Evolutionary conservation across 106 monocot genomes (phyloP).

Genomic region (Apostasia ramifera): DNA sequence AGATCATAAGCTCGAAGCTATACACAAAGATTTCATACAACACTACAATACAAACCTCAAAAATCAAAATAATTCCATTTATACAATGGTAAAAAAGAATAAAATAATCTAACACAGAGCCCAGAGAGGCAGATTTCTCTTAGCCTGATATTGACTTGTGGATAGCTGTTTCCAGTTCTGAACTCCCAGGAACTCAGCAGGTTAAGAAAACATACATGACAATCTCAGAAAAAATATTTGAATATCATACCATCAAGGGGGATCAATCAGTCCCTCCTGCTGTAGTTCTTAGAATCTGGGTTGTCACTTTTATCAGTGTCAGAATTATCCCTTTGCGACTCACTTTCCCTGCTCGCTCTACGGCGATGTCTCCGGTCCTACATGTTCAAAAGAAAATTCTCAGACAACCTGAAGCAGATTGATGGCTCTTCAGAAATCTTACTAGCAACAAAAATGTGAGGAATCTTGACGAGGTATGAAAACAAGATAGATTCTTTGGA

Average conservation of each 20-base stretch:
- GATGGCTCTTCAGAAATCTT: no score
- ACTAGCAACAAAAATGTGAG: no score
- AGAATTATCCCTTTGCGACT: conserved; percentile 52
- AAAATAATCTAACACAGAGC: neutral
- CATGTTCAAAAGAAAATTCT: neutral
- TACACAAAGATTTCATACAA: no score
- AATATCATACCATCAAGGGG: no score
- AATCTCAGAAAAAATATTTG: neutral
- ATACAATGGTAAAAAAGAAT: neutral
- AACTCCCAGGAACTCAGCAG: neutral
- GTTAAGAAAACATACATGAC: neutral
- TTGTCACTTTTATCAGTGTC: conserved; percentile 75
- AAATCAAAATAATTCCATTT: neutral
- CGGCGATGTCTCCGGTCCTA: conserved; percentile 69
- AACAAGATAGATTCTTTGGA: no score
- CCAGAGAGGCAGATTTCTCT: neutral
- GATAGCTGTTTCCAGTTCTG: neutral
- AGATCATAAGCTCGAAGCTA: no score
- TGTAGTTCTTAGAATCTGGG: conserved; percentile 30
- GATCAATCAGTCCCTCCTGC: conserved; percentile 2
- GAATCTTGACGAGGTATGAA: no score
- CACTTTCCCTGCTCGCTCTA: conserved; percentile 32
- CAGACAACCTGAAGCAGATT: no score
- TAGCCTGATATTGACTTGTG: neutral
- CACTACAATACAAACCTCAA: neutral